Evolutionary conservation across 176 grass and related monocot species (phyloP).

Genomic region (Chloris gayana): DNA sequence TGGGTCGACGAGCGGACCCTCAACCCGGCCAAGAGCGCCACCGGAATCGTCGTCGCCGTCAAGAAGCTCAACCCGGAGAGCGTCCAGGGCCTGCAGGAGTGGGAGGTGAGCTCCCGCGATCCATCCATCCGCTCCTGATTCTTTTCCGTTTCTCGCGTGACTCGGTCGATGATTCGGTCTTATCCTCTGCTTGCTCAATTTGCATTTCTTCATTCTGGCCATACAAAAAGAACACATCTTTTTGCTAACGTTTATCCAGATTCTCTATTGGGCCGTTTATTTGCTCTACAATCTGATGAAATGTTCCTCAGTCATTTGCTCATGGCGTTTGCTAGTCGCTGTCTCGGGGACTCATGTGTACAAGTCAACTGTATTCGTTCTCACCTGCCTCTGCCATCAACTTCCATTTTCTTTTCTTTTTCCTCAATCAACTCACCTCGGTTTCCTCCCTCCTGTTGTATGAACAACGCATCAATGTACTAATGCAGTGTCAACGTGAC

Average conservation of each 20-base stretch:
- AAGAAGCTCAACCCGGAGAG: conserved; percentile 90
- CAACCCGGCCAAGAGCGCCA: conserved; percentile 59
- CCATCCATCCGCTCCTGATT: background rate
- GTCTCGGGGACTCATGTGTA: background rate
- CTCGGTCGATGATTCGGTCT: background rate
- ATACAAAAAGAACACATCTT: background rate
- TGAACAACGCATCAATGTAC: background rate
- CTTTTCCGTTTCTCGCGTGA: background rate
- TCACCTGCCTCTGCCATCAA: background rate
- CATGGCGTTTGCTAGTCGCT: background rate
- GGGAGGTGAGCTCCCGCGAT: conserved; percentile 48
- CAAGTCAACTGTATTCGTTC: conserved; percentile 18
- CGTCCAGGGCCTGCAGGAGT: conserved; percentile 76
- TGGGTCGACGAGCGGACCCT: conserved; percentile 76
- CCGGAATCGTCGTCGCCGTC: conserved; percentile 74
- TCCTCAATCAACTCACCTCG: background rate
- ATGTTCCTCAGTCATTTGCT: background rate
- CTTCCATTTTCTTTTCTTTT: background rate
- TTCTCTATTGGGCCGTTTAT: background rate
- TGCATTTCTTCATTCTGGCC: background rate
- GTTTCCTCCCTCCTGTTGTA: background rate
- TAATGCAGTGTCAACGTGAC: conserved; percentile 7
- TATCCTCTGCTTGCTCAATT: background rate
- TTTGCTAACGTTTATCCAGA: background rate
- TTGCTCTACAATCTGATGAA: background rate